Evolutionary conservation across 148 eudicot species (phyloP).

Genomic region (Fagopyrum homotropicum): DNA sequence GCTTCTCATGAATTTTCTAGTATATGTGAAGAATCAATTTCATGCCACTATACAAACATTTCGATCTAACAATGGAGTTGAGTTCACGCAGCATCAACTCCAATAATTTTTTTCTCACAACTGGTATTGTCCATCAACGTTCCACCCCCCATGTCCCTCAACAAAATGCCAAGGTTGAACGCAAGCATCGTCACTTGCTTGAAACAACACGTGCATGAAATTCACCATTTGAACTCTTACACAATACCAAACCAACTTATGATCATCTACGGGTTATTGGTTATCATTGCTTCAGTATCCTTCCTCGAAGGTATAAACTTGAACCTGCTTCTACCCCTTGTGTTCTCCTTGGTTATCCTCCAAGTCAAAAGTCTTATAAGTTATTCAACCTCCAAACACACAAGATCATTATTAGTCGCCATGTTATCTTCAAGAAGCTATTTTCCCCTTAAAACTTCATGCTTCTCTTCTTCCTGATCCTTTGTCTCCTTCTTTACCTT

Average conservation of each 20-base stretch:
- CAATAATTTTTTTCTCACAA: not conserved
- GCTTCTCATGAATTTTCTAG: too few species aligned
- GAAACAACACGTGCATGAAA: not conserved
- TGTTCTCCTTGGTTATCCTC: not conserved
- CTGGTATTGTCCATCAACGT: not conserved
- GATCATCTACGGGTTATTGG: not conserved
- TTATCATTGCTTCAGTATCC: not conserved
- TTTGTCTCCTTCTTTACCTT: too few species aligned
- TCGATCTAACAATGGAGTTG: not conserved
- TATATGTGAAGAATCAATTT: not conserved
- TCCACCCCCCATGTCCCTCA: not conserved
- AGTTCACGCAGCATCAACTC: not conserved
- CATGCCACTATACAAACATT: too few species aligned
- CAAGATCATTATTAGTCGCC: not conserved
- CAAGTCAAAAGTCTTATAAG: too few species aligned
- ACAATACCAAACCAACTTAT: not conserved
- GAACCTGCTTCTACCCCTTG: not conserved
- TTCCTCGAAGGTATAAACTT: not conserved
- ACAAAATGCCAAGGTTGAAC: constrained; percentile 10
- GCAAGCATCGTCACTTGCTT: constrained; percentile 5
- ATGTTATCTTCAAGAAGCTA: not conserved
- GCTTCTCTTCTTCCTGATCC: too few species aligned
- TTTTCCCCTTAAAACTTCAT: too few species aligned
- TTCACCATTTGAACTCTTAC: not conserved
- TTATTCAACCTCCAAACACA: too few species aligned